Evolutionary conservation across 2,329 filamentous ascomycete species (phyloP), one percentile per base, ranked within the genome.

Genomic region (Sarocladiaceae sp.): DNA sequence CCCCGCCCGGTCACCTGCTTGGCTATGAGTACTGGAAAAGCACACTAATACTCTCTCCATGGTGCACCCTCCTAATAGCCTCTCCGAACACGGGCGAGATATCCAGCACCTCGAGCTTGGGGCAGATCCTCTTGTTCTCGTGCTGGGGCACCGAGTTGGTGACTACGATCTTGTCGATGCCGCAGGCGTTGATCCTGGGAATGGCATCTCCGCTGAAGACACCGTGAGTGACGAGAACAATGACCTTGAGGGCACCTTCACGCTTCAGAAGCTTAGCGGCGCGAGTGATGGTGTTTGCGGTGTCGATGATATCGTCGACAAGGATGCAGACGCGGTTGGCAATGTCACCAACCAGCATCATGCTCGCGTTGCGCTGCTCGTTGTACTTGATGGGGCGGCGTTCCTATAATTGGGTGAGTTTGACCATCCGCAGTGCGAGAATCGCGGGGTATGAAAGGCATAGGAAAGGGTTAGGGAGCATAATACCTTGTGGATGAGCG

Each of bases 251-350:
- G n/a, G 94, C 94, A 39, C 93, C 92, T 71, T 97, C 90, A 63
- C 90, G 93, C 76, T 97, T 97, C 58, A 97, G 75, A n/a, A 97
- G 79, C 75, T 97, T 97, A 26, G 94, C 94, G 8, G 94, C 94
- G 55, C 94, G 84, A 0, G 93, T 97, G 61, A 97, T 96, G 33
- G 94, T 99, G 72, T 97, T 97, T 52, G 74, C 94, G 1, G 94
- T 99, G 68, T 99, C 94, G 18, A 89, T 89, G 62, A 99, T 77
- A 68, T 99, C 94, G 68, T 99, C 94, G 57, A 99, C 84, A 55
- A 99, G 77, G 62, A 99, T 96, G 59, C 90, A 89, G 50, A 88
- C 87, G 58, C 88, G 86, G 60, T 88, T 84, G 52, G 80, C 78
- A 52, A 97, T 90, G 64, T 95, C 84, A 57, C 92, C 92, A 35